phyloP scores from a whole-genome alignment of 2,329 filamentous ascomycete genomes.

The Aspergillus ruber region DNA sequence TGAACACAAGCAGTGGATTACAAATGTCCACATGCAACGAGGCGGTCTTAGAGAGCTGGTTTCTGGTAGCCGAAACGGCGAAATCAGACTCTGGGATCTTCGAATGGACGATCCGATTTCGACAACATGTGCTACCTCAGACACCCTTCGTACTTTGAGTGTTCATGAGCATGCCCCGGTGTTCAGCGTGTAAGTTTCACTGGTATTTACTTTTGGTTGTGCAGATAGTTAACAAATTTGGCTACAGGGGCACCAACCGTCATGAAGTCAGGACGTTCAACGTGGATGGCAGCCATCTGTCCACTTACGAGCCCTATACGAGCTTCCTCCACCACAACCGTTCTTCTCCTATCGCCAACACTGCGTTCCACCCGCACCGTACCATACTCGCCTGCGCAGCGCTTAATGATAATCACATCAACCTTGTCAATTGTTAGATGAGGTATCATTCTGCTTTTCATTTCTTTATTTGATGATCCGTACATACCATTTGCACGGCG shows the following conservation, averaged over 20 bases:
- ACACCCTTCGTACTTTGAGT: conserved; percentile 75
- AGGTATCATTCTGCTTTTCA: background rate
- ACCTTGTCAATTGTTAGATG: conserved; percentile 65
- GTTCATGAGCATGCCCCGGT: conserved; percentile 96
- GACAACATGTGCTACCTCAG: conserved; percentile 66
- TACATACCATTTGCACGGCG: background rate
- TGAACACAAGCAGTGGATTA: conserved; percentile 92
- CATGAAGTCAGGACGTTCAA: conserved; percentile 92
- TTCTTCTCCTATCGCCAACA: conserved; percentile 74
- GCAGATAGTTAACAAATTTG: too few relatives aligned
- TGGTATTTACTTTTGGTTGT: too few relatives aligned
- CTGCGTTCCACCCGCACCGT: conserved; percentile 90
- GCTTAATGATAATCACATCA: conserved; percentile 81
- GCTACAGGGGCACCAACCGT: conserved; percentile 69
- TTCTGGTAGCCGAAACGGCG: conserved; percentile 84
- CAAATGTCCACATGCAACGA: conserved; percentile 92
- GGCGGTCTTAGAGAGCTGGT: conserved; percentile 88
- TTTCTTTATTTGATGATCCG: background rate
- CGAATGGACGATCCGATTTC: conserved; percentile 73
- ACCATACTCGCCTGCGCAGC: conserved; percentile 86
- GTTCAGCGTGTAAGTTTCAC: conserved; percentile 69
- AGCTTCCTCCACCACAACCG: conserved; percentile 78
- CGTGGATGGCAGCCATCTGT: conserved; percentile 71
- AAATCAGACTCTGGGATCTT: conserved; percentile 94
- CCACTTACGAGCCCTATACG: conserved; percentile 80